Evolutionary conservation across 495 filamentous ascomycete species (phyloP).

Genomic region (Acidiella bohemica): DNA sequence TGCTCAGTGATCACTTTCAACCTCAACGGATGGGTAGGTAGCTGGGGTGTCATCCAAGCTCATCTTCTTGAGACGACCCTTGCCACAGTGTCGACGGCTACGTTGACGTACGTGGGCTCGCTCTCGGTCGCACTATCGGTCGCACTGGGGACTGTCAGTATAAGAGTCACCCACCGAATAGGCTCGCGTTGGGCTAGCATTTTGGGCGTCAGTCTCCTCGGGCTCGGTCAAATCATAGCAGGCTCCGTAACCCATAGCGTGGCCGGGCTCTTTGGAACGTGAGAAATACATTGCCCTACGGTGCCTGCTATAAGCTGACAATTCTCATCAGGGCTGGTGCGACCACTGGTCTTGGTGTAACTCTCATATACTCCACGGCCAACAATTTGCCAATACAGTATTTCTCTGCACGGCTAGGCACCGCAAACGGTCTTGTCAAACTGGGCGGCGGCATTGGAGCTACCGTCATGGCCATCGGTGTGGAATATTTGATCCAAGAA

Average conservation of each 20-base stretch:
- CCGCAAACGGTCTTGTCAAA: conserved; percentile 4
- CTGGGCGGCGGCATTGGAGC: conserved; percentile 2
- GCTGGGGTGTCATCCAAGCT: conserved; percentile 1
- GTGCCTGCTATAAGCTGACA: too few species aligned
- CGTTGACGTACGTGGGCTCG: conserved; percentile 1
- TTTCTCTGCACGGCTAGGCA: conserved; percentile 1
- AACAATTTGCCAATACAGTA: conserved; percentile 3
- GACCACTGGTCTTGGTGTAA: background rate
- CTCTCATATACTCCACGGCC: background rate
- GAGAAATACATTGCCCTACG: too few species aligned
- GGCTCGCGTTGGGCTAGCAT: background rate
- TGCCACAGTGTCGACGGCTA: background rate
- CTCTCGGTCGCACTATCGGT: background rate
- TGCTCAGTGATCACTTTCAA: conserved; percentile 5
- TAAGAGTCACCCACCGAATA: background rate
- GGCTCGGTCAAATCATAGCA: background rate
- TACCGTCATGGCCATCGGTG: background rate
- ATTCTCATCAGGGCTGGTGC: background rate
- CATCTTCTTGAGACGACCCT: conserved; percentile 1
- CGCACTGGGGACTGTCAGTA: background rate
- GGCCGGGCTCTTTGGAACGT: background rate
- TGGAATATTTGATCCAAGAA: background rate
- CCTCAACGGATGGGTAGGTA: conserved; percentile 1
- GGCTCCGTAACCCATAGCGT: background rate
- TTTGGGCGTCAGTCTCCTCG: background rate